A percentile compares a stretch with the other conserved stretches of the same genome.
Evolutionary conservation across 2,329 filamentous ascomycete genomes (phyloP).

Genomic region (Malbranchea cinnamomea): DNA sequence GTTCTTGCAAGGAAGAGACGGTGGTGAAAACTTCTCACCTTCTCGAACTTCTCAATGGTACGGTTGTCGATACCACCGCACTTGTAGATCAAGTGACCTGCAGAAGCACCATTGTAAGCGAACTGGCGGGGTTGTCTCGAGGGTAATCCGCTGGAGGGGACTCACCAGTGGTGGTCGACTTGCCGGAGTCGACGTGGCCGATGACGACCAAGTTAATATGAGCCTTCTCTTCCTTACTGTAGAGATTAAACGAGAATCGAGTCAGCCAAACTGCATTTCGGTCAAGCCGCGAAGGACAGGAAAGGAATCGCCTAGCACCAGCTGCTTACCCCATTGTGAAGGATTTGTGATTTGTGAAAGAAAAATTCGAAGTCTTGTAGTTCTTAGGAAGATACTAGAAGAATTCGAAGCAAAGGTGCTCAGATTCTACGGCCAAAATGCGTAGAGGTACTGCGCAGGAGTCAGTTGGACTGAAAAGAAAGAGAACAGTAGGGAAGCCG

Average conservation of each 20-base stretch:
- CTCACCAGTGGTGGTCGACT: constrained; percentile 82
- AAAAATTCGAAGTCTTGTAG: constrained; percentile 27
- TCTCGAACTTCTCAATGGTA: constrained; percentile 99
- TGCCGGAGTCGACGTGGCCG: constrained; percentile 99
- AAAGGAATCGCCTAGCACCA: constrained; percentile 1
- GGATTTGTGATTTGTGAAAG: constrained; percentile 20
- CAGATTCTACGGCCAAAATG: constrained; percentile 35
- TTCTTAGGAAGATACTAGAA: constrained; percentile 35
- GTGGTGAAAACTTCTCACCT: constrained; percentile 57
- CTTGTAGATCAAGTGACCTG: constrained; percentile 99
- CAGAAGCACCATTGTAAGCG: constrained; percentile 14
- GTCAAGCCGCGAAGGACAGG: constrained; percentile 6
- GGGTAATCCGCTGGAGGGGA: constrained; percentile 6
- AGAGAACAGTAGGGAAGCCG: constrained; percentile 11
- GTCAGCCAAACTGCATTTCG: too few relatives aligned
- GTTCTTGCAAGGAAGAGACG: background rate
- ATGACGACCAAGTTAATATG: constrained; percentile 98
- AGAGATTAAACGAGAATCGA: too few relatives aligned
- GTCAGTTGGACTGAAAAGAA: constrained; percentile 15
- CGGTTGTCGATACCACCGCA: constrained; percentile 99
- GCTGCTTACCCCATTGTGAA: constrained; percentile 45
- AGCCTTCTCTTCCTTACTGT: constrained; percentile 85
- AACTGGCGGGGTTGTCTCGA: constrained; percentile 10
- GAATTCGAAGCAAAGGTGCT: constrained; percentile 28
- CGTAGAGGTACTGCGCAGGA: constrained; percentile 35